Conservation (phyloP, 164 flowering plant species). For the Vitis labrusca region DNA sequence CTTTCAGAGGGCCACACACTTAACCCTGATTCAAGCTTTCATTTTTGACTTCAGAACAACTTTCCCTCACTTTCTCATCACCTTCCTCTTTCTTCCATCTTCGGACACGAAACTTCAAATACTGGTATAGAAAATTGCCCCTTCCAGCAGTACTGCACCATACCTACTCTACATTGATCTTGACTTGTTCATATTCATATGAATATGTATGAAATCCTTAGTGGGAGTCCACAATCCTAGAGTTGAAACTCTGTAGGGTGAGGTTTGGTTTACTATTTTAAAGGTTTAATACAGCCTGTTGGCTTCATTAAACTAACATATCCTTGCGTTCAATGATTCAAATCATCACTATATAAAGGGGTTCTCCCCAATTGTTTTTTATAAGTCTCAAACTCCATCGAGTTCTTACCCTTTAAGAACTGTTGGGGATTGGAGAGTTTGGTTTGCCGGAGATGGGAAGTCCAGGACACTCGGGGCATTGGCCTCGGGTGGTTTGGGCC, state of each 20-base stretch:
- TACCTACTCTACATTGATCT: not conserved
- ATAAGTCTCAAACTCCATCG: no score
- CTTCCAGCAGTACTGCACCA: not conserved
- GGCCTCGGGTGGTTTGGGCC: conserved; percentile 7
- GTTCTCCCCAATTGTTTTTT: not conserved
- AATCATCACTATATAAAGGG: not conserved
- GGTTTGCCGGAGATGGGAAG: conserved; percentile 3
- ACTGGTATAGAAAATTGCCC: not conserved
- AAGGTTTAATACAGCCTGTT: no score
- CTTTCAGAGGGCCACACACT: no score
- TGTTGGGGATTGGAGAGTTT: no score
- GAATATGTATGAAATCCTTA: no score
- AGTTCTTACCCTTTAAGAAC: no score
- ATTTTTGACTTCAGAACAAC: not conserved
- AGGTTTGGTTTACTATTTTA: no score
- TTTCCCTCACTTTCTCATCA: not conserved
- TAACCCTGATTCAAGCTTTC: not conserved
- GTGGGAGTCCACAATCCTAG: no score
- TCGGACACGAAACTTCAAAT: not conserved
- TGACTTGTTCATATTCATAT: no score
- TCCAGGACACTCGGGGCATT: not conserved
- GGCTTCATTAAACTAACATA: no score
- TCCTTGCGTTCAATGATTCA: no score
- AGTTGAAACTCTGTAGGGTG: no score
- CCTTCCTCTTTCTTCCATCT: not conserved